Evolutionary conservation across 2,329 filamentous ascomycete genomes (phyloP).

Genomic region (Aplosporella prunicola): DNA sequence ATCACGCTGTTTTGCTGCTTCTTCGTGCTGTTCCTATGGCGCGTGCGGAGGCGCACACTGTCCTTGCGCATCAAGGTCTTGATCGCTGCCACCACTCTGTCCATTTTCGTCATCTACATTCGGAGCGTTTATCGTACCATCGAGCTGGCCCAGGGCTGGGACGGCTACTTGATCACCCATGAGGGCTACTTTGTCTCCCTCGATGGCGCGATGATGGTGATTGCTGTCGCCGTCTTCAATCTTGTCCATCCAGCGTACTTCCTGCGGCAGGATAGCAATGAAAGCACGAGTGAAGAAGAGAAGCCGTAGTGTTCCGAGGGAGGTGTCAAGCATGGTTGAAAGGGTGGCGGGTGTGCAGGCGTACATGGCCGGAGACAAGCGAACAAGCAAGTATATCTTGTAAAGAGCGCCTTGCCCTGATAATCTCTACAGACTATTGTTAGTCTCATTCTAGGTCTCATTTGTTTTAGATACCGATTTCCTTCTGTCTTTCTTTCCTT

Average conservation of each 20-base stretch:
- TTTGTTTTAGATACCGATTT: too few relatives aligned
- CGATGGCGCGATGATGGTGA: slow-evolving; percentile 44
- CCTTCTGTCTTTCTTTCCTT: too few relatives aligned
- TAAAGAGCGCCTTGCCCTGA: too few relatives aligned
- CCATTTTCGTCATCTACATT: slow-evolving; percentile 36
- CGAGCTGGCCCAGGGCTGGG: slow-evolving; percentile 43
- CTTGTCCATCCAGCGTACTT: background rate
- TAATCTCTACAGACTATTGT: too few relatives aligned
- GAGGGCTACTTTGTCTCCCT: slow-evolving; percentile 42
- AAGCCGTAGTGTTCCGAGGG: too few relatives aligned
- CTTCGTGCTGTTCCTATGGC: slow-evolving; percentile 41
- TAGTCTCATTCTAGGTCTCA: too few relatives aligned
- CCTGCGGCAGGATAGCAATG: too few relatives aligned
- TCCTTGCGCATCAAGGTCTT: background rate
- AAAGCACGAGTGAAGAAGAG: too few relatives aligned
- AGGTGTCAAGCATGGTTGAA: too few relatives aligned
- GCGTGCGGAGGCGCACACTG: slow-evolving; percentile 11
- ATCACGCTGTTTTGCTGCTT: slow-evolving; percentile 44
- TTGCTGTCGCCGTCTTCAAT: slow-evolving; percentile 31
- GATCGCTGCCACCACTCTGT: slow-evolving; percentile 32
- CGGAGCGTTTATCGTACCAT: slow-evolving; percentile 43
- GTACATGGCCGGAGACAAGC: too few relatives aligned
- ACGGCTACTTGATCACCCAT: slow-evolving; percentile 40
- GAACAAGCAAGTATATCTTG: too few relatives aligned
- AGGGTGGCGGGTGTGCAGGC: too few relatives aligned